Percentiles rank a stretch among this genome's conserved stretches.
These are phyloP conservation scores for Pulveroboletus sp. DNA, from an alignment of 768 basidiomycete genomes.

Conservation along the genomic window DNA sequence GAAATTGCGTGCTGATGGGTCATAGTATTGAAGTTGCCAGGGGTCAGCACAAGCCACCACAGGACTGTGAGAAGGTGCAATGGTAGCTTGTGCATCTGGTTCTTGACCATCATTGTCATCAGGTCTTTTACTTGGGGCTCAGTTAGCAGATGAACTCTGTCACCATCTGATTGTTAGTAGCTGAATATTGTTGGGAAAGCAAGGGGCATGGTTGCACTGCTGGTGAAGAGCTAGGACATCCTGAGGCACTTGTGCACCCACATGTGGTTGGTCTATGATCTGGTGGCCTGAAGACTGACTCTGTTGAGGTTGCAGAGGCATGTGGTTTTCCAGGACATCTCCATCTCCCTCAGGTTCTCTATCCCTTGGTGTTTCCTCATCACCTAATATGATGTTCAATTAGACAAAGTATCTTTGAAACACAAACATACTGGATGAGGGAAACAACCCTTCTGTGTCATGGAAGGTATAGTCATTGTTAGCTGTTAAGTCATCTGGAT, in stretches of 20 bases:
- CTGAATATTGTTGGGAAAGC: constrained; percentile 1
- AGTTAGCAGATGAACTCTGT: not conserved
- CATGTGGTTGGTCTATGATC: too few species aligned
- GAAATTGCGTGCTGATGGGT: not conserved
- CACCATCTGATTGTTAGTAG: not conserved
- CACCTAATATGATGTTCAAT: too few species aligned
- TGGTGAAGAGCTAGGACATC: not conserved
- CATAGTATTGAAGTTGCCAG: constrained; percentile 6
- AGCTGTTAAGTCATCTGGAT: too few species aligned
- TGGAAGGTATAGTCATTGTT: too few species aligned
- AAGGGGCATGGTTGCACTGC: not conserved
- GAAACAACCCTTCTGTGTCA: too few species aligned
- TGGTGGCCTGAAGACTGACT: not conserved
- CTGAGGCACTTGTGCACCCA: not conserved
- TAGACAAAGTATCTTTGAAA: too few species aligned
- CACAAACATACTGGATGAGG: too few species aligned
- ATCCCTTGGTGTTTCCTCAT: too few species aligned
- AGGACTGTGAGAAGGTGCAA: too few species aligned
- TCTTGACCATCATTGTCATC: not conserved
- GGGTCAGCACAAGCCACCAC: not conserved
- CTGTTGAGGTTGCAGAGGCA: not conserved
- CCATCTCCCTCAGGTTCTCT: too few species aligned
- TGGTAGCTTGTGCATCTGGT: not conserved
- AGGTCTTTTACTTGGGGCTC: too few species aligned
- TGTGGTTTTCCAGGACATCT: too few species aligned